These are phyloP conservation scores for Fusarium continuum DNA, from an alignment of 2,329 filamentous ascomycete genomes.

Conservation along the genomic window DNA sequence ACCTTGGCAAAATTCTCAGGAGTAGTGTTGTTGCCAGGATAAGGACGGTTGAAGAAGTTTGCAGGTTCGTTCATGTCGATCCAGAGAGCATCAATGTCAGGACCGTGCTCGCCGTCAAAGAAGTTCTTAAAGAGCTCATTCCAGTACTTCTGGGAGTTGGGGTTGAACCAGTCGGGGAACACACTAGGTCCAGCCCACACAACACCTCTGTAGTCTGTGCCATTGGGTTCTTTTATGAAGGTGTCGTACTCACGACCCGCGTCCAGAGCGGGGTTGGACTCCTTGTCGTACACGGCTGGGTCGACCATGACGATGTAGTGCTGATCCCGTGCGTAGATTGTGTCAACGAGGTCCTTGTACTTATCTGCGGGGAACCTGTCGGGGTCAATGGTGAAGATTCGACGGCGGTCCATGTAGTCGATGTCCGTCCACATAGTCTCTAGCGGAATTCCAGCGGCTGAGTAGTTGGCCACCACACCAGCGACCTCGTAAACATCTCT, in stretches of 20 bases:
- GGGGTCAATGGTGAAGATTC: constrained; percentile 69
- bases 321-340: constrained; percentile 73
- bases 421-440: constrained; percentile 62
- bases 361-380: constrained; percentile 68
- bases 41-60: constrained; percentile 47
- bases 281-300: constrained; percentile 68
- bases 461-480: constrained; percentile 74
- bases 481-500: constrained; percentile 71
- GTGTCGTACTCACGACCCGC: constrained; percentile 55
- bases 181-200: constrained; percentile 80
- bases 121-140: constrained; percentile 70
- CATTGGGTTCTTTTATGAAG: constrained; percentile 62
- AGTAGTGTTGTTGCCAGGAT: constrained; percentile 51
- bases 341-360: constrained; percentile 71
- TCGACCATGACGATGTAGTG: constrained; percentile 84
- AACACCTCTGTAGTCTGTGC: constrained; percentile 66
- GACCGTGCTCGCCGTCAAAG: constrained; percentile 69
- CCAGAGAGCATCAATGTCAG: constrained; percentile 81
- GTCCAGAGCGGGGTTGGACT: constrained; percentile 47
- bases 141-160: constrained; percentile 73
- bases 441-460: constrained; percentile 69
- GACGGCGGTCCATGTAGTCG: constrained; percentile 50
- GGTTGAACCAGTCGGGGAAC: constrained; percentile 80
- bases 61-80: constrained; percentile 69
- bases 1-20: constrained; percentile 49